Evolutionary conservation across 305 asterid species (phyloP), one percentile per base, ranked within the genome.

Genomic region (Euphrasia arctica): DNA sequence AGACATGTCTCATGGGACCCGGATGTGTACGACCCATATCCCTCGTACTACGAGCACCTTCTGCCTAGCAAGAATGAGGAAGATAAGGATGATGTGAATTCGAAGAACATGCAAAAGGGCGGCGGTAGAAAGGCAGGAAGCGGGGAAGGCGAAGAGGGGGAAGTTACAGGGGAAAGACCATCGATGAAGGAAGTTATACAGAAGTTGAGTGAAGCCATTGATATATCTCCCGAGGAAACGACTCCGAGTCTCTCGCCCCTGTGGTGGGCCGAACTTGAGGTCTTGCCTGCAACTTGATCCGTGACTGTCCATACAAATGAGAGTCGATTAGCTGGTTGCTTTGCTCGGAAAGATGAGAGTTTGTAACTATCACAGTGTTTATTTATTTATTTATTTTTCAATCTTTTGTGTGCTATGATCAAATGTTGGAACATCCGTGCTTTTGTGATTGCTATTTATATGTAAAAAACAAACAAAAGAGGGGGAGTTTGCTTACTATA

Each of bases 251-350:
- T 85, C 11, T 94, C 97, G 50, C 99, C 99, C 1, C 95, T 94
- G 45, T 90, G 99, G 99, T 94, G 99, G 99, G 99, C 99, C 66
- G 98, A 91, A 69, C 99, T 94, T 13, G 99, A 94, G 82, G 85
- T 94, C 74, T 72, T 88, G 70, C 86, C 99, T 45, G 76, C 96
- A 9, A 69, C 95, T 78, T 90, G 78, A 83, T 39, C 47, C 27
- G 66, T 6, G 36, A 25, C 27, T 25, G 27, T 25, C 27, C 27
- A 25, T 25, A 25, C 27, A 25, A 25, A 25, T 25, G 27, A 0
- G 36, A 63, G 70, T 66, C 59, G 3, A 60, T 13, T 57, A 54
- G 36, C 39, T 11, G 27, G 27, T 49, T 31, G 9, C 65, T 49
- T 64, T 55, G 36, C 73, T 73, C 62, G 12, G 22, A 51, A 70